Evolutionary conservation across 176 grass and related monocot genomes (phyloP).

Genomic region (Musa schizocarpa): DNA sequence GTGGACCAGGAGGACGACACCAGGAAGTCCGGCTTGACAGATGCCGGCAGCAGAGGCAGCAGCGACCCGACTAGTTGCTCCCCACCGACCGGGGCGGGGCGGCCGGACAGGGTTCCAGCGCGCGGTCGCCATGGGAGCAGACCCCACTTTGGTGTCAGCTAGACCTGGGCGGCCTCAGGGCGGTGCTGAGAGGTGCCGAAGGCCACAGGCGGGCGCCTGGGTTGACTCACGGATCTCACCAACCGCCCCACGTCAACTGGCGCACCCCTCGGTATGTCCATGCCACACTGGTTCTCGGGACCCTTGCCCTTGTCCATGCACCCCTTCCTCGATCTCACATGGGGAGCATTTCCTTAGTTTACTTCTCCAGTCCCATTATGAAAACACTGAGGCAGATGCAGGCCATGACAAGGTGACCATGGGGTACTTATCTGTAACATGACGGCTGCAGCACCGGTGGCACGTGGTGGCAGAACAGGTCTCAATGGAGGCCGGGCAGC

Average conservation of each 20-base stretch:
- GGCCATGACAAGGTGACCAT: neutral
- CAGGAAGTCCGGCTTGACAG: neutral
- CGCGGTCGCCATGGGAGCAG: conserved; percentile 9
- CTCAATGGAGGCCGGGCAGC: neutral
- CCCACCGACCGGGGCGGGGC: neutral
- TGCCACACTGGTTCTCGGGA: conserved; percentile 13
- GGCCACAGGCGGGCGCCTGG: conserved; percentile 19
- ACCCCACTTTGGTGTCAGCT: conserved; percentile 7
- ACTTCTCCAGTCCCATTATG: neutral
- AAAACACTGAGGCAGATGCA: neutral
- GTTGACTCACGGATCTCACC: conserved; percentile 18
- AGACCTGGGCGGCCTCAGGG: conserved; percentile 4
- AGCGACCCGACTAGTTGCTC: too few species aligned
- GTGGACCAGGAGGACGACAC: neutral
- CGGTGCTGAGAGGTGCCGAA: conserved; percentile 21
- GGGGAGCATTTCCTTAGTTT: conserved; percentile 4
- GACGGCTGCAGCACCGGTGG: neutral
- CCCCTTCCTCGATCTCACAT: conserved; percentile 10
- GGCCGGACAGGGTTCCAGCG: conserved; percentile 4
- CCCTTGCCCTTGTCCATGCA: conserved; percentile 21
- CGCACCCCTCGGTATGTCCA: conserved; percentile 16
- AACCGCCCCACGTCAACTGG: conserved; percentile 24
- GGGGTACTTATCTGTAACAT: neutral
- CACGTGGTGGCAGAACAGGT: neutral
- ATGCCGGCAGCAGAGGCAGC: neutral